phyloP scores from a whole-genome alignment of 2,329 filamentous ascomycete genomes.

The Cladobotryum protrusum region DNA sequence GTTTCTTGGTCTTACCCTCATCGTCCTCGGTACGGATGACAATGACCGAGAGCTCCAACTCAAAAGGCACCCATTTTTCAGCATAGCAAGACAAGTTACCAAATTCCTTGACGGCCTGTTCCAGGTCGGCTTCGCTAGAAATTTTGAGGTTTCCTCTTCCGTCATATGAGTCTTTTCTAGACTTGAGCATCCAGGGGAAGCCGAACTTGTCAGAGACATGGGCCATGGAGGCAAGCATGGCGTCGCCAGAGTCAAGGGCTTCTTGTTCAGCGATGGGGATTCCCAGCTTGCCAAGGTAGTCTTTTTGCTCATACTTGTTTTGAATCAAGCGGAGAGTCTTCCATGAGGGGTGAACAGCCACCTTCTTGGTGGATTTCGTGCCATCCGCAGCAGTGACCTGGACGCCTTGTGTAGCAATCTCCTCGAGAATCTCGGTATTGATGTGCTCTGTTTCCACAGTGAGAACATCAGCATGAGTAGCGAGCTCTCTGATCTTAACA shows the following conservation, averaged over 20 bases:
- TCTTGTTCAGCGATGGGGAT: conserved; percentile 70
- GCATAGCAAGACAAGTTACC: conserved; percentile 72
- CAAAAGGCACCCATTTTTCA: conserved; percentile 83
- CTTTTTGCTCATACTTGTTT: conserved; percentile 89
- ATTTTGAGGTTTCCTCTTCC: conserved; percentile 65
- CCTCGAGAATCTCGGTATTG: conserved; percentile 81
- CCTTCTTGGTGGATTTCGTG: conserved; percentile 32
- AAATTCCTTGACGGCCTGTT: conserved; percentile 62
- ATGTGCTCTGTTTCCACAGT: conserved; percentile 97
- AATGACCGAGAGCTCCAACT: conserved; percentile 86
- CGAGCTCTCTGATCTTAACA: conserved; percentile 72
- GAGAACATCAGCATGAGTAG: conserved; percentile 67
- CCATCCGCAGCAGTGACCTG: conserved; percentile 32
- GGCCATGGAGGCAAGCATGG: conserved; percentile 54
- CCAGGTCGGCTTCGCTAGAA: conserved; percentile 38
- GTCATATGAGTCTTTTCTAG: conserved; percentile 84
- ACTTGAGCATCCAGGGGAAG: conserved; percentile 89
- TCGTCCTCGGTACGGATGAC: conserved; percentile 81
- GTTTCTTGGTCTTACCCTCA: conserved; percentile 39
- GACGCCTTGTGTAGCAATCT: conserved; percentile 63
- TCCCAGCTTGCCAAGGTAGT: conserved; percentile 61
- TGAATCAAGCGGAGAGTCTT: conserved; percentile 82
- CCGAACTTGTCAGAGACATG: conserved; percentile 60
- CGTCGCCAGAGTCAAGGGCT: conserved; percentile 51
- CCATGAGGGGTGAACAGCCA: conserved; percentile 74